Evolutionary conservation across 1,284 basidiomycete species (phyloP).

Genomic region (Meripilus lineatus): DNA sequence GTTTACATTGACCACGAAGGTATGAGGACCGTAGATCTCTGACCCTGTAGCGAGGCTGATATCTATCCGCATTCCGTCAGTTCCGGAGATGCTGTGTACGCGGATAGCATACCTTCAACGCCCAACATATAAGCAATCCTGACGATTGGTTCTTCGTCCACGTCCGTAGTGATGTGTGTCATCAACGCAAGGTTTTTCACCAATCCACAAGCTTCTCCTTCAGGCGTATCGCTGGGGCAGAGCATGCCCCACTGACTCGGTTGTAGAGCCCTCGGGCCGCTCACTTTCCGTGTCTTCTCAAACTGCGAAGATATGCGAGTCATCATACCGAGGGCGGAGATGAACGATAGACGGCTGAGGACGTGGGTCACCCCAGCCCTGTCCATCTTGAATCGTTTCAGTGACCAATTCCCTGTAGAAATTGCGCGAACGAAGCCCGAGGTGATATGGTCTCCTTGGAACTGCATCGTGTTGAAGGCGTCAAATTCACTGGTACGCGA

Average conservation of each 20-base stretch:
- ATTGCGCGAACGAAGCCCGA: conserved; percentile 97
- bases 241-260: conserved; percentile 99
- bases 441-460: conserved; percentile 93
- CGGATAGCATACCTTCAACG: conserved; percentile 69
- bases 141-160: conserved; percentile 93
- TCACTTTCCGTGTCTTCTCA: conserved; percentile 99
- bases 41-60: conserved; percentile 91
- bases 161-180: conserved; percentile 99
- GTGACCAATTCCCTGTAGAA: conserved; percentile 98
- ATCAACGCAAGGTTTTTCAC: conserved; percentile 99
- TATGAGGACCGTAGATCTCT: conserved; percentile 90
- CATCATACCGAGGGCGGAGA: conserved; percentile 99
- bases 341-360: conserved; percentile 91
- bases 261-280: conserved; percentile 94
- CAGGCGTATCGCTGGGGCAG: conserved; percentile 97
- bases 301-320: conserved; percentile 98
- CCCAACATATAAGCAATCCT: conserved; percentile 91
- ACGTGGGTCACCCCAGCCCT: conserved; percentile 99
- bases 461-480: conserved; percentile 91
- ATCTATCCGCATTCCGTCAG: conserved; percentile 46
- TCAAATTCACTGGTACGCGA: conserved; percentile 95
- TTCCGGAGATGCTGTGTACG: conserved; percentile 8
- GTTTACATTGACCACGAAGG: conserved; percentile 96
- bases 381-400: conserved; percentile 99
- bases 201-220: conserved; percentile 98